A percentile compares a stretch with the other conserved stretches of the same genome.
These are phyloP conservation scores for Fraxinus sp. DNA, from an alignment of 305 asterid genomes.

Conservation along the genomic window DNA sequence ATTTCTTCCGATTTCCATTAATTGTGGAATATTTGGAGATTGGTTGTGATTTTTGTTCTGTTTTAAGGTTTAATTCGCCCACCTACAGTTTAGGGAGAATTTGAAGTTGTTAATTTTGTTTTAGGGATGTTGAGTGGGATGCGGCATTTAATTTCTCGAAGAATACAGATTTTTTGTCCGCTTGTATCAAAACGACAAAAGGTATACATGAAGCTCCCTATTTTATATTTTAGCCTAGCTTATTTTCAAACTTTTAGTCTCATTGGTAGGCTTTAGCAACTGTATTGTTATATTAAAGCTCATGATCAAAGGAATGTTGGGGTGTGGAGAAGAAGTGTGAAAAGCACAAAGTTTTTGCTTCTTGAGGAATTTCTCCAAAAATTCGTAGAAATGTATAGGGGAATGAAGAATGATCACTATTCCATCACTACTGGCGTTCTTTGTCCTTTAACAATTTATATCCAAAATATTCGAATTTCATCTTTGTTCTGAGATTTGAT, in stretches of 20 bases:
- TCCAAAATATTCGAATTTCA: neutral
- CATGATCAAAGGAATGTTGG: neutral
- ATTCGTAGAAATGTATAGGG: neutral
- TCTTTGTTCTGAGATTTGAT: neutral
- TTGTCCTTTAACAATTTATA: neutral
- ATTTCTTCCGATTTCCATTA: slow-evolving; percentile 10
- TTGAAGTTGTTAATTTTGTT: neutral
- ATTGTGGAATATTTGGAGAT: neutral
- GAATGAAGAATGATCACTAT: neutral
- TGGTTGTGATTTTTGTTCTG: neutral
- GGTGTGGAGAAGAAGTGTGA: slow-evolving; percentile 4
- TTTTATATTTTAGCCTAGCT: neutral
- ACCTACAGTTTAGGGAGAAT: neutral
- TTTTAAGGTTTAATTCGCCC: neutral
- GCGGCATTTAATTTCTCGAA: slow-evolving; percentile 66
- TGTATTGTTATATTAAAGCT: neutral
- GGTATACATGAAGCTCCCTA: slow-evolving; percentile 35
- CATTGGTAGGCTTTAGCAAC: neutral
- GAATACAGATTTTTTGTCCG: slow-evolving; percentile 50
- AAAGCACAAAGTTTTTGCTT: neutral
- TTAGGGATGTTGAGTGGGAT: slow-evolving; percentile 55
- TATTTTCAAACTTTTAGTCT: neutral
- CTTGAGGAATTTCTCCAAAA: neutral
- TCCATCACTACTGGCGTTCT: neutral
- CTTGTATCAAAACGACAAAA: slow-evolving; percentile 43